Evolutionary conservation across 192 early-diverging fungal species (phyloP).

Genomic region (Podochytrium sp.): DNA sequence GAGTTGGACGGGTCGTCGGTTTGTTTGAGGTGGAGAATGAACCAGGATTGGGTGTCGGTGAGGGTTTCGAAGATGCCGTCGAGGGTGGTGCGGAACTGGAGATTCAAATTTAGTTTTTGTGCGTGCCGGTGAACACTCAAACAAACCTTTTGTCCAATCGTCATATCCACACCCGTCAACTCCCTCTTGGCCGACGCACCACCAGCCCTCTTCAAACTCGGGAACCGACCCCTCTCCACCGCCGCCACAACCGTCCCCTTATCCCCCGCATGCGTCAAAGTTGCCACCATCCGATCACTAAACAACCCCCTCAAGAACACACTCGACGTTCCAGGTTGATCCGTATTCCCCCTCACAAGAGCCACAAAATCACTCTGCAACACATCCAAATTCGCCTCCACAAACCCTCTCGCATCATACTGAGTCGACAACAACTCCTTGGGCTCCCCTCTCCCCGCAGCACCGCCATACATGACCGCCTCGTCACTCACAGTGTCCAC

Average conservation of each 20-base stretch:
- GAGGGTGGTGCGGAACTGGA: conserved; percentile 59
- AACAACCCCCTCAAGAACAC: conserved; percentile 51
- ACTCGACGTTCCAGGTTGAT: conserved; percentile 50
- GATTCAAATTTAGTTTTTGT: no score
- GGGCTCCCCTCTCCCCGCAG: background rate
- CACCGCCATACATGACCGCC: conserved; percentile 11
- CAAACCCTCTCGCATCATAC: conserved; percentile 80
- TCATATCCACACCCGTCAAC: conserved; percentile 33
- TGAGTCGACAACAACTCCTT: conserved; percentile 52
- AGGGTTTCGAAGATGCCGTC: conserved; percentile 78
- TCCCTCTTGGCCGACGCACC: conserved; percentile 37
- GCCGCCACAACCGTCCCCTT: conserved; percentile 47
- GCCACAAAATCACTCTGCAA: conserved; percentile 82
- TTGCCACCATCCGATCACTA: conserved; percentile 50
- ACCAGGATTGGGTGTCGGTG: conserved; percentile 78
- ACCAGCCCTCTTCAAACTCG: conserved; percentile 40
- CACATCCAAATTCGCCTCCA: conserved; percentile 71
- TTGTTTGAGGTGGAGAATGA: conserved; percentile 78
- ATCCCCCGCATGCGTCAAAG: conserved; percentile 40
- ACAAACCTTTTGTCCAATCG: conserved; percentile 47
- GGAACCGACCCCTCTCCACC: conserved; percentile 35
- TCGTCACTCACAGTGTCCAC: conserved; percentile 33
- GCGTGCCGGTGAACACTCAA: background rate
- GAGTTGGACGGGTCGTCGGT: conserved; percentile 43
- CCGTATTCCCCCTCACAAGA: conserved; percentile 66